Percentiles rank a stretch among this genome's conserved stretches.
Conservation (phyloP, 768 basidiomycete genomes). For the Pilatotrama ljubarskyi region DNA sequence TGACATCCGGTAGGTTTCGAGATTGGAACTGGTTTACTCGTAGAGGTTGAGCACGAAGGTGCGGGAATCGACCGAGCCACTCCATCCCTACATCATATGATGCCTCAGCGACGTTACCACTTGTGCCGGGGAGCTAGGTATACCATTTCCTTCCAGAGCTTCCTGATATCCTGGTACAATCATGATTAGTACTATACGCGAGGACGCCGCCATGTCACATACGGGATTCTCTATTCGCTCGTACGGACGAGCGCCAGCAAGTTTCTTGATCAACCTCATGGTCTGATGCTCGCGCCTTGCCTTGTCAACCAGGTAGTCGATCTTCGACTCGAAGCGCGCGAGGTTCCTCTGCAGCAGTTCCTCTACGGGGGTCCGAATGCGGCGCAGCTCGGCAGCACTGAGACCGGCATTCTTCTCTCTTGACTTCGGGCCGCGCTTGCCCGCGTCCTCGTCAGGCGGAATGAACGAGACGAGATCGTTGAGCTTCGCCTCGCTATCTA, state of each 20-base stretch:
- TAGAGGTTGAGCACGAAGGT: constrained; percentile 4
- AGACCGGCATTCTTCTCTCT: neutral
- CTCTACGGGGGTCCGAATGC: neutral
- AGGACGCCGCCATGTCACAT: neutral
- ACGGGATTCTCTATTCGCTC: constrained; percentile 3
- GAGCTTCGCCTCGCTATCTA: neutral
- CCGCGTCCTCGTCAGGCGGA: neutral
- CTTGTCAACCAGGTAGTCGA: neutral
- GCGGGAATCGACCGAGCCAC: neutral
- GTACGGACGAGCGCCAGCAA: neutral
- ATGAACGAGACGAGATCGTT: neutral
- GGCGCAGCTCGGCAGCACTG: neutral
- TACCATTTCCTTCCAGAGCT: constrained; percentile 6
- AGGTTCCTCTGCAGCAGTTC: neutral
- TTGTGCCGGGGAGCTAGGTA: neutral
- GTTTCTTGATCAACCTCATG: neutral
- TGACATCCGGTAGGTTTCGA: neutral
- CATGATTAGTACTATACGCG: neutral
- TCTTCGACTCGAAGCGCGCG: neutral
- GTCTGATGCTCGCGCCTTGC: neutral
- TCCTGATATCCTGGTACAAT: neutral
- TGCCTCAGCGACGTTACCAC: neutral
- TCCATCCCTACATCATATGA: neutral
- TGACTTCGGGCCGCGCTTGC: neutral
- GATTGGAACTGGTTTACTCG: neutral